Conservation (phyloP, 306 rosid genomes). For the Vachellia collinsii region DNA sequence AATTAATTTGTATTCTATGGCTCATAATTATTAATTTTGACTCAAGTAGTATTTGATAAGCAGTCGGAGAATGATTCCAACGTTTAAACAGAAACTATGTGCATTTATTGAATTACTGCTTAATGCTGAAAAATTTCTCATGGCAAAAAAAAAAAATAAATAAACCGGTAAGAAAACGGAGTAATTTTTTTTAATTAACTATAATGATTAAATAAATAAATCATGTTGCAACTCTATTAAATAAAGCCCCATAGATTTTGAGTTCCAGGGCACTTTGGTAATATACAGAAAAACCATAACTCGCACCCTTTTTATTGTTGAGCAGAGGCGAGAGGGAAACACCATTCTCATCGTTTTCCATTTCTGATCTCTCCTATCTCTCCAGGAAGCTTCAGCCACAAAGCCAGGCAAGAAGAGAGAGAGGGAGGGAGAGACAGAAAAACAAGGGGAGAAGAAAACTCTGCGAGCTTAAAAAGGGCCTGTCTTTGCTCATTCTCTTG, state of each 20-base stretch:
- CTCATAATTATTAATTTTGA: not conserved
- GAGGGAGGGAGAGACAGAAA: constrained; percentile 18
- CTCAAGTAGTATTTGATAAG: not conserved
- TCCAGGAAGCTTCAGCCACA: not conserved
- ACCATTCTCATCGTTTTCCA: not conserved
- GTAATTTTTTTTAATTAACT: not conserved
- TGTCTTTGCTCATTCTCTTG: constrained; percentile 6
- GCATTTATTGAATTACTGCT: not conserved
- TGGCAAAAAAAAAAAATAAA: not conserved
- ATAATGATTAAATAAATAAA: not conserved
- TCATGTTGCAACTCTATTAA: no score
- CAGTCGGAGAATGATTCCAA: not conserved
- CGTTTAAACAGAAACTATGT: not conserved
- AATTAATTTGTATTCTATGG: not conserved
- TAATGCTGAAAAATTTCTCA: not conserved
- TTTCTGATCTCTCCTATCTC: constrained; percentile 4
- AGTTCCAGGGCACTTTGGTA: not conserved
- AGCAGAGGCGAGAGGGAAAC: not conserved
- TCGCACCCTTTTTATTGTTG: constrained; percentile 8
- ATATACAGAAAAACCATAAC: not conserved
- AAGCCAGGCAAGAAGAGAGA: not conserved
- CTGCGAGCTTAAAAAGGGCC: constrained; percentile 27
- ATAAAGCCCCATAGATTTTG: not conserved
- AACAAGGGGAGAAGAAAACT: constrained; percentile 16
- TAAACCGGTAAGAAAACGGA: no score